These are phyloP conservation scores for Cetraspora pellucida DNA, from an alignment of 192 early-diverging fungal genomes.

Conservation along the genomic window DNA sequence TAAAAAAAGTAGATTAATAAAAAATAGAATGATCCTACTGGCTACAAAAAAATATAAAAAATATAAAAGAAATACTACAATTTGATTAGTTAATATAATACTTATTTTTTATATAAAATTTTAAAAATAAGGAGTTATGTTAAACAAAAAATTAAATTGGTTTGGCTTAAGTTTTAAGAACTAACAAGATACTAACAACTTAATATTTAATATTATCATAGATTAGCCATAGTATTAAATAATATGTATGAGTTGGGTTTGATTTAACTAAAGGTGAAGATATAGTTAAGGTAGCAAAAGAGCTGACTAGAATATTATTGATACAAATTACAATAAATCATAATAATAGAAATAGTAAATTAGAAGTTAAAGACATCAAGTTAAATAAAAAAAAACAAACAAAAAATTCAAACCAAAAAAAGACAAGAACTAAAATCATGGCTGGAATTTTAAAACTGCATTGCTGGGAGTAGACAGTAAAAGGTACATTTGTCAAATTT, in stretches of 20 bases:
- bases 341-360: background rate
- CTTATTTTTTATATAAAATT: background rate
- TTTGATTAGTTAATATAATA: background rate
- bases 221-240: background rate
- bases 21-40: too few relatives aligned
- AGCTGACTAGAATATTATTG: background rate
- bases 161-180: too few relatives aligned
- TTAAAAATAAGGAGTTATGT: background rate
- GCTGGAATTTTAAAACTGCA: background rate
- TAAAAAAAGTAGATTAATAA: too few relatives aligned
- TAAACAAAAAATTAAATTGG: too few relatives aligned
- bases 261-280: background rate
- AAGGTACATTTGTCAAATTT: background rate
- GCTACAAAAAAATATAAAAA: too few relatives aligned
- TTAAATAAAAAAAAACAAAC: background rate
- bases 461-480: background rate
- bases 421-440: background rate
- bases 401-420: too few relatives aligned
- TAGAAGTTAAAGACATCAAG: background rate
- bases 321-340: conserved; percentile 8
- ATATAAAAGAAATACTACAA: too few relatives aligned
- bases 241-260: conserved; percentile 11
- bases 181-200: too few relatives aligned
- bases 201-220: conserved; percentile 2
- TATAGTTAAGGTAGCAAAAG: background rate